These are phyloP conservation scores for Tolypocladium ophioglossoides DNA, from an alignment of 2,329 filamentous ascomycete genomes.

Conservation along the genomic window DNA sequence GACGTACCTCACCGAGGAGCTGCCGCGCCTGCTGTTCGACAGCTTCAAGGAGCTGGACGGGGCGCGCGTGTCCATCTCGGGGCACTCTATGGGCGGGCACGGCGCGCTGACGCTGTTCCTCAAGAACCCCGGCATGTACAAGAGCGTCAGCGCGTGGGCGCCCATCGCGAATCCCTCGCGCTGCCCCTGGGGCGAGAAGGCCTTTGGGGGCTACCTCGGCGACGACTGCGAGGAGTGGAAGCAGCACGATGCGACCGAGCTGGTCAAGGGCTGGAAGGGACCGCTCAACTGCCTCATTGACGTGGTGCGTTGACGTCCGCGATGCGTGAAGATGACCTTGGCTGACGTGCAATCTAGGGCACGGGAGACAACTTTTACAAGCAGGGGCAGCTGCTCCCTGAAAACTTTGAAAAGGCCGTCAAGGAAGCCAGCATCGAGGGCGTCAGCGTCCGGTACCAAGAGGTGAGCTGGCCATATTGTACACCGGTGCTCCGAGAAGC, in stretches of 20 bases:
- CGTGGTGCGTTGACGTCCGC: conserved; percentile 47
- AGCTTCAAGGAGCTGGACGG: conserved; percentile 62
- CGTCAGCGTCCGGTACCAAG: conserved; percentile 72
- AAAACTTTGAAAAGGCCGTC: conserved; percentile 78
- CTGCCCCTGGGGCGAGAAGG: conserved; percentile 93
- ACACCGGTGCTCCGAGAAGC: background rate
- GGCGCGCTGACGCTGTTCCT: conserved; percentile 88
- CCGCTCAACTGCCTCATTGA: conserved; percentile 75
- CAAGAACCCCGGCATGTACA: conserved; percentile 83
- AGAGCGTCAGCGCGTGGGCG: conserved; percentile 80
- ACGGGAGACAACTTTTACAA: conserved; percentile 97
- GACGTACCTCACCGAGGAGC: conserved; percentile 77
- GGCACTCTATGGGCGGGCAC: conserved; percentile 96
- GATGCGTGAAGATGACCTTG: no score
- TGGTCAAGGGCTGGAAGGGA: conserved; percentile 64
- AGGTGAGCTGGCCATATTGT: conserved; percentile 31
- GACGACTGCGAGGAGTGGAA: conserved; percentile 68
- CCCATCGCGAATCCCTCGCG: conserved; percentile 79
- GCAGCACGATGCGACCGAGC: conserved; percentile 83
- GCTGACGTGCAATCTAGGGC: conserved; percentile 39
- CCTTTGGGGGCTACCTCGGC: conserved; percentile 84
- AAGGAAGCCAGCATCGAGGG: conserved; percentile 64
- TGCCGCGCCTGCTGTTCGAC: conserved; percentile 66
- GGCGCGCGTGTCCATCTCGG: conserved; percentile 68
- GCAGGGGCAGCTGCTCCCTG: conserved; percentile 80